A percentile compares a stretch with the other conserved stretches of the same genome.
Evolutionary conservation across 495 filamentous ascomycete species (phyloP).

Genomic region (Talaromyces liani): DNA sequence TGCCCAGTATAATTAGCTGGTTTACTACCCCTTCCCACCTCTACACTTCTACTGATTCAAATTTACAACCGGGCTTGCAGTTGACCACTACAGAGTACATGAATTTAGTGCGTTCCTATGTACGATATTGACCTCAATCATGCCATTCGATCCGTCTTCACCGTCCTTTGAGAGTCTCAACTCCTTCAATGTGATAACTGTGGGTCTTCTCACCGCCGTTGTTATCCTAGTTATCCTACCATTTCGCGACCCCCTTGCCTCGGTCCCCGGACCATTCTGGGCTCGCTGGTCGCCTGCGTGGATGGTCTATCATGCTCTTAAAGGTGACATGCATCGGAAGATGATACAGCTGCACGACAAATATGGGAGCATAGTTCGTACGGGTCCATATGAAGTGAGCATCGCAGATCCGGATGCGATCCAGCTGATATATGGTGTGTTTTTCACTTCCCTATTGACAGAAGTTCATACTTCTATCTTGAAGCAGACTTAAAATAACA

Average conservation of each 20-base stretch:
- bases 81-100: no score
- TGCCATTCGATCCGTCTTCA: background rate
- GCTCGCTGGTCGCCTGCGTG: constrained; percentile 35
- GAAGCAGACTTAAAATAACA: background rate
- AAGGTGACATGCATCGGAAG: constrained; percentile 31
- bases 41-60: background rate
- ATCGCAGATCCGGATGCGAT: constrained; percentile 39
- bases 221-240: constrained; percentile 2
- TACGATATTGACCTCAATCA: background rate
- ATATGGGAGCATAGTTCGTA: constrained; percentile 42
- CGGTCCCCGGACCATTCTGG: constrained; percentile 31
- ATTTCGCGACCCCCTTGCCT: constrained; percentile 2
- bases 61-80: no score
- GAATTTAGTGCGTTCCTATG: no score
- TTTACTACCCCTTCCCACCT: background rate
- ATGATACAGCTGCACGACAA: constrained; percentile 31
- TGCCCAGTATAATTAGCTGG: background rate
- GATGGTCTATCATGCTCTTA: constrained; percentile 28
- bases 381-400: constrained; percentile 41
- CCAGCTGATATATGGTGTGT: constrained; percentile 16
- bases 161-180: background rate
- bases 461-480: background rate
- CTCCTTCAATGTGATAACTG: background rate
- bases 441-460: background rate
- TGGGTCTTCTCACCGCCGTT: background rate